Conservation (phyloP, 78 protist genomes). For the slime mould (Dictyostelium discoideum) region DNA sequence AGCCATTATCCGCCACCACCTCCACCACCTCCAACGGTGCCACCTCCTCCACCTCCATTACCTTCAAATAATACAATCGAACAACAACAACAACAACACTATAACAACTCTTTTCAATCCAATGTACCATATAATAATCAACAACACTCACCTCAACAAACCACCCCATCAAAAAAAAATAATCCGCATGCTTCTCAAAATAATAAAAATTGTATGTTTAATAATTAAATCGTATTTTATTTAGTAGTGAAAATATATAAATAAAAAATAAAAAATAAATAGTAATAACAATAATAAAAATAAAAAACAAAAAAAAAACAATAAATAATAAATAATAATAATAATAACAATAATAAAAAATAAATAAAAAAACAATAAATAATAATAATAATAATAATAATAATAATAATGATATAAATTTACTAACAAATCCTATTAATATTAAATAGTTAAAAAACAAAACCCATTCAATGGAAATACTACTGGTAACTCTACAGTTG, state of each 20-base stretch:
- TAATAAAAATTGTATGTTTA: background rate
- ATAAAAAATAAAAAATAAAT: background rate
- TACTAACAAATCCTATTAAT: no score
- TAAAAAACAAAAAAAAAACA: no score
- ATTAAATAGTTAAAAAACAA: background rate
- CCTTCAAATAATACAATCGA: background rate
- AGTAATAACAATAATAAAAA: background rate
- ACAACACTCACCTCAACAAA: background rate
- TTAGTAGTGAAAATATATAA: background rate
- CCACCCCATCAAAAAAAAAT: background rate
- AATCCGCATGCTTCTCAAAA: background rate
- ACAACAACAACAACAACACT: background rate
- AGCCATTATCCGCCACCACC: background rate
- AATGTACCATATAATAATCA: background rate
- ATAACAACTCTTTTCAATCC: background rate
- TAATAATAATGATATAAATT: no score
- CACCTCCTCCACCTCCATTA: background rate
- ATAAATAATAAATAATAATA: no score
- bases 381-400: no score
- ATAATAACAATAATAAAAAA: no score
- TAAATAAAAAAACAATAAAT: no score
- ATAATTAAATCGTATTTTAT: no score
- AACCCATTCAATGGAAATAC: background rate
- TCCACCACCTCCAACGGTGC: background rate
- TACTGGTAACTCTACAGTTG: background rate